A percentile compares a stretch with the other conserved stretches of the same genome.
These are phyloP conservation scores for Chaetomiaceae sp. DNA, from an alignment of 2,329 filamentous ascomycete genomes.

Conservation along the genomic window DNA sequence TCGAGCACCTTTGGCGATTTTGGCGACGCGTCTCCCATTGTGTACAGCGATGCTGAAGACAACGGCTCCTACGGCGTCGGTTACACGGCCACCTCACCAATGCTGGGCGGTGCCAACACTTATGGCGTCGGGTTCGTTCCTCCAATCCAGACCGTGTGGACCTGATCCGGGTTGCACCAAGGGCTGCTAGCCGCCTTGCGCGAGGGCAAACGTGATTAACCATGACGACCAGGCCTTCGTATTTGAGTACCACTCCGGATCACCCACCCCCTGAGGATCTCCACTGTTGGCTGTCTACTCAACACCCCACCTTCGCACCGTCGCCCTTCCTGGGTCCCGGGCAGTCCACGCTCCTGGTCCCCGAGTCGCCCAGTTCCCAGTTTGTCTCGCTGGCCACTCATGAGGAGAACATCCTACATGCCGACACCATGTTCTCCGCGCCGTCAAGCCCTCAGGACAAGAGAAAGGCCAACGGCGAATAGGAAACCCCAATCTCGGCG, in stretches of 20 bases:
- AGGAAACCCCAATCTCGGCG: constrained; percentile 22
- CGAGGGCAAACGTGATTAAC: constrained; percentile 50
- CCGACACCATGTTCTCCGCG: constrained; percentile 33
- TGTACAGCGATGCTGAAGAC: constrained; percentile 61
- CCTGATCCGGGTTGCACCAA: constrained; percentile 43
- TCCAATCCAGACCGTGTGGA: constrained; percentile 60
- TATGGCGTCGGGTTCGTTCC: constrained; percentile 58
- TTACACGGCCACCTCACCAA: constrained; percentile 43
- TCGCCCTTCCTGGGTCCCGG: constrained; percentile 45
- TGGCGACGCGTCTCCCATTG: constrained; percentile 44
- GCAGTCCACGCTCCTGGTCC: constrained; percentile 42
- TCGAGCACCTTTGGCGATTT: constrained; percentile 56
- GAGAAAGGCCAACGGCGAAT: constrained; percentile 27
- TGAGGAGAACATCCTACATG: constrained; percentile 36
- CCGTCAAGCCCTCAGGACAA: constrained; percentile 35
- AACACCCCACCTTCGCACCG: constrained; percentile 36
- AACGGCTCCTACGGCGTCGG: constrained; percentile 47
- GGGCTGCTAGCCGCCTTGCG: constrained; percentile 38
- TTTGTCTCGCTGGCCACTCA: constrained; percentile 32
- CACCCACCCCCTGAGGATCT: constrained; percentile 44
- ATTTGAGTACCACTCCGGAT: constrained; percentile 41
- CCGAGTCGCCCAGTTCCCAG: constrained; percentile 42
- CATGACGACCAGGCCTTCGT: constrained; percentile 46
- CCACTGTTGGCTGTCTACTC: constrained; percentile 34
- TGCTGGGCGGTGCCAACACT: constrained; percentile 44